These are phyloP conservation scores for Colletotrichum sublineola DNA, from an alignment of 2,329 filamentous ascomycete species.

Conservation along the genomic window DNA sequence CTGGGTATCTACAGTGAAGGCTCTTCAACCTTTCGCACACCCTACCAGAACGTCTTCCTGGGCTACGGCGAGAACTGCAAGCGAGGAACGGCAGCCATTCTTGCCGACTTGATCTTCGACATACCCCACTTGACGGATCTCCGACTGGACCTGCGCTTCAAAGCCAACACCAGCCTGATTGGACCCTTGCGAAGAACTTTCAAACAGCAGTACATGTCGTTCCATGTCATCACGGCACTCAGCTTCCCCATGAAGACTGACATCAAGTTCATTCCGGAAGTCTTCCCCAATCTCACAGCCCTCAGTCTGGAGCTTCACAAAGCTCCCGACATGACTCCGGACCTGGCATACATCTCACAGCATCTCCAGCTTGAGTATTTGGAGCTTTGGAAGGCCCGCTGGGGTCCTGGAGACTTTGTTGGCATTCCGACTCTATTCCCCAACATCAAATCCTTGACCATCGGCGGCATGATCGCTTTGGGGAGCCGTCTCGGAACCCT, in stretches of 20 bases:
- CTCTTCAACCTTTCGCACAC: background rate
- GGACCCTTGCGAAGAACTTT: background rate
- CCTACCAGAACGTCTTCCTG: background rate
- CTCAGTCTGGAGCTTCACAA: background rate
- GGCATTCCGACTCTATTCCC: background rate
- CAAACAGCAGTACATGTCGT: background rate
- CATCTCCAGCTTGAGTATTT: background rate
- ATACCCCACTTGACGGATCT: background rate
- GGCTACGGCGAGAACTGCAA: background rate
- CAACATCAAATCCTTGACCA: background rate
- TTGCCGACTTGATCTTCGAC: background rate
- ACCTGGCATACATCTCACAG: background rate
- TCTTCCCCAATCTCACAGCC: background rate
- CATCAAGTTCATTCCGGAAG: background rate
- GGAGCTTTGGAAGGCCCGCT: constrained; percentile 1
- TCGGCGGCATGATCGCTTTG: background rate
- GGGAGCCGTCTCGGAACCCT: background rate
- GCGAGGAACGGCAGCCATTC: background rate
- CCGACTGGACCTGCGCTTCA: constrained; percentile 2
- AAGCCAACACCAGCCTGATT: background rate
- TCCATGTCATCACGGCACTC: background rate
- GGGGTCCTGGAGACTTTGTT: background rate
- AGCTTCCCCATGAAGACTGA: background rate
- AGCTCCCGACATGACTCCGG: background rate
- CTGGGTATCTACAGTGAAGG: constrained; percentile 3